Base-by-base conservation (phyloP, 1,284 basidiomycete species). In the Papiliotrema terrestris region DNA sequence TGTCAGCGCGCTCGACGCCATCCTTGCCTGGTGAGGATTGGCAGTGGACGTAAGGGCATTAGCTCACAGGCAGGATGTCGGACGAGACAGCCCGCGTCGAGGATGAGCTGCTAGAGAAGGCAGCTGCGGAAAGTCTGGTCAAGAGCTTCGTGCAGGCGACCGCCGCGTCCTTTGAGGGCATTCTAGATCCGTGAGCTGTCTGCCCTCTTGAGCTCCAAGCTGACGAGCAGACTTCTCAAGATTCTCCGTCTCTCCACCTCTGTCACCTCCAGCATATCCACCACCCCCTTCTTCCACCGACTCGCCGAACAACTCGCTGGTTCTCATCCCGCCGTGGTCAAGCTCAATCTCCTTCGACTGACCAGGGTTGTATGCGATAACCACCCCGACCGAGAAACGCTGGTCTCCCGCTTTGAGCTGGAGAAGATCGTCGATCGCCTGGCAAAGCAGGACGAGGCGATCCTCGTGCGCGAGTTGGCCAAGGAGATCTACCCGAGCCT, bases 81-180 rank as follows among this genome's bases (percentile, higher is more conserved):
- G 95, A 97, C 68, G 95, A 98, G 78, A 91, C 91, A 1, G 86
- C 91, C 2, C 83, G 91, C 49, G 89, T 98, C 4, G 95, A 98
- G 72, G 91, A 94, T 67, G 85, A 87, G 36, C 80, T 98, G 0
- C 78, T 88, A 44, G 87, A 89, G 67, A 77, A 83, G 1, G 77
- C 80, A 2, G 81, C 90, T 0, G 78, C 91, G 17, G 87, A 91
- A 8, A 80, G 83, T 0, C 78, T 98, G 13, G 81, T 94, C 32
- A 83, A 83, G 58, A 89, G 90, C 71, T 98, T 98, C 73, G 86
- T 90, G 45, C 83, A 85, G 3, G 86, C 91, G 22, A 92, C 94
- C 71, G 86, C 89, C 19, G 89, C 89, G 60, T 93, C 91, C 1
- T 98, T 98, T 72, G 95, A 98, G 75, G 92, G 91, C 65, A 80